Evolutionary conservation across 768 basidiomycete species (phyloP).

Genomic region (Tephrocybe rancida): DNA sequence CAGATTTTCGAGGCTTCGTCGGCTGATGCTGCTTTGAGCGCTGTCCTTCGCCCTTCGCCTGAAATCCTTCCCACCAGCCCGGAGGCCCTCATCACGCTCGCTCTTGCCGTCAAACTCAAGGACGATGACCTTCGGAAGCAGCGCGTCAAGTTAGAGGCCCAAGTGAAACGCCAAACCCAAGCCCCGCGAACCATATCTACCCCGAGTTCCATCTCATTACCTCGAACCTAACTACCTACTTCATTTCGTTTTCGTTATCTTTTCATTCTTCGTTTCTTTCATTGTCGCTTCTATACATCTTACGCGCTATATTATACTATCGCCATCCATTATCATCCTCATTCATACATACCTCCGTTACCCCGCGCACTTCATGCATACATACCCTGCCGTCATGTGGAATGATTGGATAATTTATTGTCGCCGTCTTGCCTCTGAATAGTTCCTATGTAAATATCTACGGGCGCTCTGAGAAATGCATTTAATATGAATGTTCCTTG

Average conservation of each 20-base stretch:
- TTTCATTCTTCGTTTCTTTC: too few species aligned
- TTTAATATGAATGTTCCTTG: not conserved
- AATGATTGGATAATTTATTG: not conserved
- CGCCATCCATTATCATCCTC: not conserved
- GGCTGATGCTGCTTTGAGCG: slow-evolving; percentile 47
- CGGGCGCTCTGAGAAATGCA: slow-evolving; percentile 3
- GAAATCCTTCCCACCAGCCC: slow-evolving; percentile 58
- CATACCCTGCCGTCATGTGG: not conserved
- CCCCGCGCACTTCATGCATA: not conserved
- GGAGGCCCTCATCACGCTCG: slow-evolving; percentile 64
- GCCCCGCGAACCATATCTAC: slow-evolving; percentile 30
- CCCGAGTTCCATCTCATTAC: slow-evolving; percentile 26
- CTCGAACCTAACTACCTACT: slow-evolving; percentile 9
- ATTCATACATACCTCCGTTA: not conserved
- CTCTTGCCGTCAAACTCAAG: slow-evolving; percentile 68
- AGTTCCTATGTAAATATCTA: not conserved
- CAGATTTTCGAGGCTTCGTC: slow-evolving; percentile 53
- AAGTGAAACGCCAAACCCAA: slow-evolving; percentile 62
- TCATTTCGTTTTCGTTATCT: not conserved
- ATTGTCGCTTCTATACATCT: too few species aligned
- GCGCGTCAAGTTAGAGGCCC: slow-evolving; percentile 74
- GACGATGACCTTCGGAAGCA: slow-evolving; percentile 82
- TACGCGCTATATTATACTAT: slow-evolving; percentile 1
- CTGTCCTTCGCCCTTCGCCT: slow-evolving; percentile 53
- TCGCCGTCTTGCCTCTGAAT: not conserved